These are phyloP conservation scores for Onygena corvina DNA, from an alignment of 2,329 filamentous ascomycete species.

Conservation along the genomic window DNA sequence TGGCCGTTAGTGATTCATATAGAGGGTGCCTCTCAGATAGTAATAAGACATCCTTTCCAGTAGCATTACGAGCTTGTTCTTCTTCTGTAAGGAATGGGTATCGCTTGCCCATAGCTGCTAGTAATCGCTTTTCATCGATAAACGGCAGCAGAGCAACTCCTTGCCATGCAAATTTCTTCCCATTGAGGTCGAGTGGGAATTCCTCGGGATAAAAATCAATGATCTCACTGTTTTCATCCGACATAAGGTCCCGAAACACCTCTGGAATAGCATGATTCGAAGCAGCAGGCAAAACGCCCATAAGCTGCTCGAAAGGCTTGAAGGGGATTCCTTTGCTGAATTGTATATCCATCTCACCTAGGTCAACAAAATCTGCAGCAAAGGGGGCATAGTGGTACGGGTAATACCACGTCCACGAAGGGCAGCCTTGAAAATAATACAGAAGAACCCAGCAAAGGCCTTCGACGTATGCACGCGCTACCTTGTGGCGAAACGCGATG, in stretches of 20 bases:
- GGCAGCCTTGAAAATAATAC: constrained; percentile 97
- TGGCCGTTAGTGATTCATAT: constrained; percentile 70
- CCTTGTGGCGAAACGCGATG: constrained; percentile 73
- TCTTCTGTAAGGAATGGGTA: constrained; percentile 68
- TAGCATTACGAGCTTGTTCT: constrained; percentile 64
- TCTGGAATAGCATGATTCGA: constrained; percentile 84
- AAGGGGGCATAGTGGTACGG: constrained; percentile 98
- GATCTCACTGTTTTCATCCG: constrained; percentile 73
- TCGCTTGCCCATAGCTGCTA: constrained; percentile 68
- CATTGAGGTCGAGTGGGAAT: constrained; percentile 86
- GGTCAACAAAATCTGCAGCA: constrained; percentile 80
- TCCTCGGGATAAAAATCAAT: constrained; percentile 96
- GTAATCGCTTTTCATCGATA: constrained; percentile 79
- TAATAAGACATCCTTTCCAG: constrained; percentile 70
- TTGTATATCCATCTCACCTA: constrained; percentile 63
- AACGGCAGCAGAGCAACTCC: constrained; percentile 88
- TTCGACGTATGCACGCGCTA: constrained; percentile 84
- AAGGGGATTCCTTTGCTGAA: constrained; percentile 82
- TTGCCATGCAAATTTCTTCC: constrained; percentile 98
- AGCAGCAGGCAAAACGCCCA: constrained; percentile 90
- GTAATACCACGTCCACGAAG: constrained; percentile 99
- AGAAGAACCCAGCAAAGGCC: constrained; percentile 88
- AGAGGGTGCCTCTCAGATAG: constrained; percentile 74
- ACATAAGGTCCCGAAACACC: constrained; percentile 85
- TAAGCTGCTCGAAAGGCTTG: constrained; percentile 88